A percentile compares a stretch with the other conserved stretches of the same genome.
phyloP scores from a whole-genome alignment of 352 stramenopile species.

The Aphanomyces astaci region DNA sequence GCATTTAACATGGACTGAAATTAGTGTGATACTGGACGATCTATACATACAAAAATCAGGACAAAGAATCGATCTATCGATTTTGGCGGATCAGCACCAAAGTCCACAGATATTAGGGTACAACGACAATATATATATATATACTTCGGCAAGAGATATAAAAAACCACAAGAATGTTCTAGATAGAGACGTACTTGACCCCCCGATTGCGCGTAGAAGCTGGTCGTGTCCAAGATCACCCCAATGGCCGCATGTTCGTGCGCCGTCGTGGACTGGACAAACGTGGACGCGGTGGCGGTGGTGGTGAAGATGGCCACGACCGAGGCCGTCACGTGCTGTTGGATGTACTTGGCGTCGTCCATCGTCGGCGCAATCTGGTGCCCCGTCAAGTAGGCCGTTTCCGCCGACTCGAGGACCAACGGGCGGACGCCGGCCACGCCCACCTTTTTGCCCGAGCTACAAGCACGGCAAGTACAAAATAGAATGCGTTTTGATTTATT shows the following conservation, averaged over 20 bases:
- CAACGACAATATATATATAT: no score
- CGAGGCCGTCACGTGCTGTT: slow-evolving; percentile 71
- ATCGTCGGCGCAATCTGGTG: slow-evolving; percentile 85
- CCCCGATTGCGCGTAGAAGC: slow-evolving; percentile 97
- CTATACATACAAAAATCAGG: no score
- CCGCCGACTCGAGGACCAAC: slow-evolving; percentile 91
- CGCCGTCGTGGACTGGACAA: slow-evolving; percentile 60
- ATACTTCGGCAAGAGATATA: no score
- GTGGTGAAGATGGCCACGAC: slow-evolving; percentile 93
- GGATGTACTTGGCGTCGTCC: slow-evolving; percentile 93
- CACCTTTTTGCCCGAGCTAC: slow-evolving; percentile 62
- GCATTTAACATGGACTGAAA: no score
- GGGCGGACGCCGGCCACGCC: slow-evolving; percentile 55
- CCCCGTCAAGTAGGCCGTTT: slow-evolving; percentile 85
- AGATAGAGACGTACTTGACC: slow-evolving; percentile 89
- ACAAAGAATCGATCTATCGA: no score
- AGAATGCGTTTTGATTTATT: no score
- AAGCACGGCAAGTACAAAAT: background rate
- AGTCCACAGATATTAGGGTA: background rate
- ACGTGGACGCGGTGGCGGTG: slow-evolving; percentile 78
- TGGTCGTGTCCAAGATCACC: slow-evolving; percentile 95
- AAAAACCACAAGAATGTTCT: no score
- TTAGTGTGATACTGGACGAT: no score
- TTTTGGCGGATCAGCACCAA: no score
- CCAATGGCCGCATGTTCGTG: slow-evolving; percentile 86